Conservation (phyloP, 768 basidiomycete species). For the Calvatia gigantea region DNA sequence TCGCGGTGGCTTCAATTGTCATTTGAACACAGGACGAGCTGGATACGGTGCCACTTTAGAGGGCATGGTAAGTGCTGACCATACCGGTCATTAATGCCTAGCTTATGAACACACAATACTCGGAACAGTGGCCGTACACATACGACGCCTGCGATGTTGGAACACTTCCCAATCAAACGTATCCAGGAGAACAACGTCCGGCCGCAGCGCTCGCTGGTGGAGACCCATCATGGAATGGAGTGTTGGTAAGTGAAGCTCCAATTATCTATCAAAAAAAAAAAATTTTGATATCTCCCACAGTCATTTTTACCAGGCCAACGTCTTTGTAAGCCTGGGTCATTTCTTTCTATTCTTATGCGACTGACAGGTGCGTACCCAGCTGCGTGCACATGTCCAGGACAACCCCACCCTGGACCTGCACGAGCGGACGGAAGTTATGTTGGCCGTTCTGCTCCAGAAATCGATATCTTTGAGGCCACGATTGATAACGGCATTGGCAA, state of each 20-base stretch:
- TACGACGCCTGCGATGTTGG: slow-evolving; percentile 81
- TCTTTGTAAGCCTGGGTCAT: slow-evolving; percentile 23
- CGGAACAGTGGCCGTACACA: slow-evolving; percentile 58
- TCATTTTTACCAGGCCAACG: slow-evolving; percentile 72
- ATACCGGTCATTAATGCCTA: neutral
- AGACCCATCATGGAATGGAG: slow-evolving; percentile 39
- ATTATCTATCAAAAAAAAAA: neutral
- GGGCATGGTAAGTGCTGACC: slow-evolving; percentile 48
- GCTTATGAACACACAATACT: neutral
- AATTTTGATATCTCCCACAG: slow-evolving; percentile 17
- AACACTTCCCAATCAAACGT: slow-evolving; percentile 74
- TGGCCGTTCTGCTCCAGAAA: slow-evolving; percentile 67
- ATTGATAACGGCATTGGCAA: slow-evolving; percentile 29
- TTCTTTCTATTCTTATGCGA: neutral
- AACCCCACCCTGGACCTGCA: slow-evolving; percentile 40
- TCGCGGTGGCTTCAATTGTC: neutral
- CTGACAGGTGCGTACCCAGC: slow-evolving; percentile 15
- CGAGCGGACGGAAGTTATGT: slow-evolving; percentile 49
- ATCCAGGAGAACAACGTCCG: slow-evolving; percentile 54
- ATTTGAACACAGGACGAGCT: slow-evolving; percentile 46
- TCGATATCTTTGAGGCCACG: slow-evolving; percentile 65
- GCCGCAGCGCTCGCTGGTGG: slow-evolving; percentile 41
- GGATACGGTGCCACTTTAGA: slow-evolving; percentile 73
- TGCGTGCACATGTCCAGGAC: slow-evolving; percentile 40
- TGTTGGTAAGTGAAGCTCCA: slow-evolving; percentile 23